Evolutionary conservation across 331 rosid species (phyloP).

Genomic region (Erythrophleum ivorense): DNA sequence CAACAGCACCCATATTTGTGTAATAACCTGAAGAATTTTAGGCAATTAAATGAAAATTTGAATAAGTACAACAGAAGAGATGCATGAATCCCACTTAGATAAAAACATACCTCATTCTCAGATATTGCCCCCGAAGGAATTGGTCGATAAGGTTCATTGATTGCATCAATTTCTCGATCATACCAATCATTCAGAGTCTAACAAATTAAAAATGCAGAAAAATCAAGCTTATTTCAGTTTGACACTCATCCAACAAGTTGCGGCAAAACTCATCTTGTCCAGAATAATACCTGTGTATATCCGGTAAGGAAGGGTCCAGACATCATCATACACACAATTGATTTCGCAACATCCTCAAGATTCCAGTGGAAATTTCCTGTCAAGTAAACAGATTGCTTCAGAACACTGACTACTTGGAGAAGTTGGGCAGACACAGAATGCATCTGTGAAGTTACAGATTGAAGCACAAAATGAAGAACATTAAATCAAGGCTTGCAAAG

Average conservation of each 20-base stretch:
- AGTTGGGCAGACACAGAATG: slow-evolving; percentile 18
- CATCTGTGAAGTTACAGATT: slow-evolving; percentile 1
- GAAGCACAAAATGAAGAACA: slow-evolving; percentile 32
- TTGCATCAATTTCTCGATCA: slow-evolving; percentile 97
- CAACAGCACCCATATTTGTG: slow-evolving; percentile 95
- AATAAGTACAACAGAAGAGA: slow-evolving; percentile 18
- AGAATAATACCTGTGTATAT: slow-evolving; percentile 78
- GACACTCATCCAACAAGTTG: slow-evolving; percentile 28
- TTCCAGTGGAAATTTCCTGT: slow-evolving; percentile 96
- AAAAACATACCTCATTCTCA: slow-evolving; percentile 77
- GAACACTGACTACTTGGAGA: slow-evolving; percentile 2
- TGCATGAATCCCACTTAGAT: not conserved
- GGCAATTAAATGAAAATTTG: not conserved
- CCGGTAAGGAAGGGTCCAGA: slow-evolving; percentile 97
- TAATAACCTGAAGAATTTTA: slow-evolving; percentile 68
- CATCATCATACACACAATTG: slow-evolving; percentile 93
- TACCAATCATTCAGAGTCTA: slow-evolving; percentile 98
- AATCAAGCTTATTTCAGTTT: slow-evolving; percentile 25
- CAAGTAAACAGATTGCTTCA: slow-evolving; percentile 28
- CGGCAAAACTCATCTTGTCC: not conserved
- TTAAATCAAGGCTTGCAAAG: not conserved
- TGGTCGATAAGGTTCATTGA: slow-evolving; percentile 96
- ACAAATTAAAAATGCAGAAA: slow-evolving; percentile 23
- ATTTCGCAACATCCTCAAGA: slow-evolving; percentile 84
- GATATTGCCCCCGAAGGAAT: slow-evolving; percentile 97